Percentiles rank a stretch among this genome's conserved stretches.
These are phyloP conservation scores for Rubia tinctorum DNA, from an alignment of 305 asterid species.

Conservation along the genomic window DNA sequence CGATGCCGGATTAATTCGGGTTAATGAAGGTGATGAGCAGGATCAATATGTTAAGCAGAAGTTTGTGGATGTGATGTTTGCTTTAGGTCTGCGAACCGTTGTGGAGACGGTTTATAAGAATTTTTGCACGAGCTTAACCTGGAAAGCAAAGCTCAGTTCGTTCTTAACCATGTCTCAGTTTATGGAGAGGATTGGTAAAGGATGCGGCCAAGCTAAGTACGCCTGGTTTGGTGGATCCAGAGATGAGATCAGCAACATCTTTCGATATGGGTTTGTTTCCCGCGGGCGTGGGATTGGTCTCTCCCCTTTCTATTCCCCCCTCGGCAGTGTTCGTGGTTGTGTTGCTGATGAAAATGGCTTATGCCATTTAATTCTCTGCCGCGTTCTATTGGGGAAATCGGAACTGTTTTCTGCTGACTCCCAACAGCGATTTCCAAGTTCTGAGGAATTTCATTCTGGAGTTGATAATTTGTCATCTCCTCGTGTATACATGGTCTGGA, in stretches of 20 bases:
- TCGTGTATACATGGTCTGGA: conserved; percentile 27
- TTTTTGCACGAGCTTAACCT: conserved; percentile 24
- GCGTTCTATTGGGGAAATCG: conserved; percentile 61
- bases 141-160: conserved; percentile 41
- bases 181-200: conserved; percentile 35
- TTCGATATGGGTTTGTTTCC: conserved; percentile 45
- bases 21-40: conserved; percentile 25
- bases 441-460: conserved; percentile 55
- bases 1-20: conserved; percentile 13
- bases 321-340: conserved; percentile 28
- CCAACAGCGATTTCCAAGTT: conserved; percentile 48
- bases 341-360: conserved; percentile 32
- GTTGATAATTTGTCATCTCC: conserved; percentile 32
- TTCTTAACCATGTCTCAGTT: conserved; percentile 37
- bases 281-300: conserved; percentile 48
- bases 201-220: conserved; percentile 49
- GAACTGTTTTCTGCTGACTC: conserved; percentile 54
- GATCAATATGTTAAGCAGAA: conserved; percentile 30
- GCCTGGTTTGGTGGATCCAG: conserved; percentile 76
- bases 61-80: conserved; percentile 32
- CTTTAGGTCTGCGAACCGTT: conserved; percentile 25
- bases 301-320: conserved; percentile 42
- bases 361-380: conserved; percentile 55
- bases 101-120: conserved; percentile 40
- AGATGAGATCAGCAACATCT: conserved; percentile 34